Percentiles rank a stretch among this genome's conserved stretches.
Evolutionary conservation across 1,139 yeast genomes (phyloP).

Genomic region (Pichia sp.): DNA sequence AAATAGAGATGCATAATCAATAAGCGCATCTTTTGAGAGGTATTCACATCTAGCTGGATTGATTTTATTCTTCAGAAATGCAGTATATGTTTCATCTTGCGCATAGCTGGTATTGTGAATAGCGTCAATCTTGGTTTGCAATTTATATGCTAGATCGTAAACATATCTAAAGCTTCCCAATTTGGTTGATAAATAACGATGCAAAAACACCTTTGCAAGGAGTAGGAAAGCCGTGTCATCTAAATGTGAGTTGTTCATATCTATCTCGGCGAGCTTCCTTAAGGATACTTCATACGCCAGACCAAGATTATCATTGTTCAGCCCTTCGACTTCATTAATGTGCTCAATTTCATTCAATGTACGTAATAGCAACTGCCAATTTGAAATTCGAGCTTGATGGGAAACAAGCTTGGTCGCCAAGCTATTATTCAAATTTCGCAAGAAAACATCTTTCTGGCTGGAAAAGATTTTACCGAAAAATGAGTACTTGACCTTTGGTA

Average conservation of each 20-base stretch:
- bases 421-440: not conserved
- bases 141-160: not conserved
- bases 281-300: not conserved
- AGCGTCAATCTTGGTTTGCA: constrained; percentile 6
- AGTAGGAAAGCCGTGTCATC: constrained; percentile 1
- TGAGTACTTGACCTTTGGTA: not conserved
- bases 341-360: constrained; percentile 1
- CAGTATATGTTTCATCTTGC: not conserved
- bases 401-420: not conserved
- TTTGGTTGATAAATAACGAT: not conserved
- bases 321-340: not conserved
- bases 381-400: constrained; percentile 1
- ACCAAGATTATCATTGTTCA: no score
- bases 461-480: constrained; percentile 4
- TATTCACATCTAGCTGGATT: constrained; percentile 9
- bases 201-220: constrained; percentile 5
- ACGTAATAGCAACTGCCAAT: constrained; percentile 12
- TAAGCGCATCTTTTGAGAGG: not conserved
- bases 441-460: not conserved
- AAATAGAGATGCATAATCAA: not conserved
- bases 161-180: not conserved
- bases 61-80: constrained; percentile 1
- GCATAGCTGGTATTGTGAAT: constrained; percentile 1
- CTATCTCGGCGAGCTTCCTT: not conserved
- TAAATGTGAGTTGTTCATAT: not conserved